Evolutionary conservation across 2,329 filamentous ascomycete genomes (phyloP).

Genomic region (Microcyclosporella mali): DNA sequence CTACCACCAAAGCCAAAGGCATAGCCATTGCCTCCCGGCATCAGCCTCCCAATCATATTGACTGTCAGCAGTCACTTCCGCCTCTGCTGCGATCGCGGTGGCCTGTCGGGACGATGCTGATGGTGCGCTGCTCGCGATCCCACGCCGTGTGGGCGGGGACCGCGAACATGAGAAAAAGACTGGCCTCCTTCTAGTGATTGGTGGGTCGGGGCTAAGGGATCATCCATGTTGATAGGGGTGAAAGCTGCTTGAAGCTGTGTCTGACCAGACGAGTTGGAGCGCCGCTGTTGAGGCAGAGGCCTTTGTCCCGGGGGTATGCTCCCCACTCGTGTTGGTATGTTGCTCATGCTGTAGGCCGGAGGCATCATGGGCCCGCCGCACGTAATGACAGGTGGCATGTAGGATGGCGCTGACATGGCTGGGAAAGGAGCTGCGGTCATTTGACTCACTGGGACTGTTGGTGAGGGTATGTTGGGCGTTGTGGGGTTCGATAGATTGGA

Average conservation of each 20-base stretch:
- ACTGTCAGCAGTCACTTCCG: conserved; percentile 12
- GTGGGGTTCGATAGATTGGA: conserved; percentile 16
- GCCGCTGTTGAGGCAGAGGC: background rate
- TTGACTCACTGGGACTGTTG: conserved; percentile 24
- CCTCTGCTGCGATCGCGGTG: conserved; percentile 16
- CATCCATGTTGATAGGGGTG: conserved; percentile 19
- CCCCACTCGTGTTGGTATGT: conserved; percentile 23
- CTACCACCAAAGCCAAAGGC: conserved; percentile 16
- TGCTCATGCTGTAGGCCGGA: conserved; percentile 20
- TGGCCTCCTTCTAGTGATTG: conserved; percentile 13
- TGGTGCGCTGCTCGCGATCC: conserved; percentile 19
- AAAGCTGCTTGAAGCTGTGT: conserved; percentile 13
- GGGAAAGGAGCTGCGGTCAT: conserved; percentile 30
- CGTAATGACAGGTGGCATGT: conserved; percentile 15
- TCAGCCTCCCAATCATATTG: conserved; percentile 12
- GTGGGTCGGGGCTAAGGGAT: conserved; percentile 9
- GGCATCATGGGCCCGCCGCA: conserved; percentile 1
- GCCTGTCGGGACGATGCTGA: conserved; percentile 8
- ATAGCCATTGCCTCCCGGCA: conserved; percentile 14
- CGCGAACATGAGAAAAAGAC: conserved; percentile 25
- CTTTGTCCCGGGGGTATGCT: conserved; percentile 5
- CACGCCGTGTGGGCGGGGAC: conserved; percentile 16
- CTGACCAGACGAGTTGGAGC: background rate
- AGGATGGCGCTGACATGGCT: conserved; percentile 22
- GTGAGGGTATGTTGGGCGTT: conserved; percentile 19